These are phyloP conservation scores for Leccinum angustisporum DNA, from an alignment of 1,284 basidiomycete genomes.

Conservation along the genomic window DNA sequence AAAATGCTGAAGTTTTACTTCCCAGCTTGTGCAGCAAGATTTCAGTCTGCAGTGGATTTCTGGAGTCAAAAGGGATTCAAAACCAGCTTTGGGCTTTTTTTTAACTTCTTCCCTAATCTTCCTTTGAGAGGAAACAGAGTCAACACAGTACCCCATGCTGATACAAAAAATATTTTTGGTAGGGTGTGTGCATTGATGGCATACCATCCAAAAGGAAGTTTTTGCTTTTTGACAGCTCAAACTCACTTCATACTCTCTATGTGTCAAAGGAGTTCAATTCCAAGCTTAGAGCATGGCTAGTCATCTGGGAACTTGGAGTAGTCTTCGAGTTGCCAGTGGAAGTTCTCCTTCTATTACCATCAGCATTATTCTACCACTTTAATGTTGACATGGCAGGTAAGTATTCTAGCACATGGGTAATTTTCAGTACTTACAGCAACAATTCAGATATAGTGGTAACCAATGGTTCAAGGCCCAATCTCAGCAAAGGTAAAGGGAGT, in stretches of 20 bases:
- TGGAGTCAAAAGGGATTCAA: neutral
- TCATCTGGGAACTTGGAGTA: neutral
- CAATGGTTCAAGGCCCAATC: neutral
- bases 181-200: neutral
- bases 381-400: neutral
- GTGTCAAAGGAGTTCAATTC: neutral
- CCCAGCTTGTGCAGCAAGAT: neutral
- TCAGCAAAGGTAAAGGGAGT: neutral
- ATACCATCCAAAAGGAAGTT: neutral
- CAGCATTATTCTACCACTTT: neutral
- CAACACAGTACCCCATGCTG: neutral
- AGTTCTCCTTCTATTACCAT: neutral
- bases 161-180: neutral
- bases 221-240: too few relatives aligned
- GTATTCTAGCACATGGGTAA: neutral
- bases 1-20: neutral
- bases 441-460: neutral
- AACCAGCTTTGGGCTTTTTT: neutral
- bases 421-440: too few relatives aligned
- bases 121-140: neutral
- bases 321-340: neutral
- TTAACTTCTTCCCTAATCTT: neutral
- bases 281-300: neutral
- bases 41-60: neutral
- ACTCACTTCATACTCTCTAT: neutral